phyloP scores from a whole-genome alignment of 176 grass and related monocot species.

The Musa itinerans region DNA sequence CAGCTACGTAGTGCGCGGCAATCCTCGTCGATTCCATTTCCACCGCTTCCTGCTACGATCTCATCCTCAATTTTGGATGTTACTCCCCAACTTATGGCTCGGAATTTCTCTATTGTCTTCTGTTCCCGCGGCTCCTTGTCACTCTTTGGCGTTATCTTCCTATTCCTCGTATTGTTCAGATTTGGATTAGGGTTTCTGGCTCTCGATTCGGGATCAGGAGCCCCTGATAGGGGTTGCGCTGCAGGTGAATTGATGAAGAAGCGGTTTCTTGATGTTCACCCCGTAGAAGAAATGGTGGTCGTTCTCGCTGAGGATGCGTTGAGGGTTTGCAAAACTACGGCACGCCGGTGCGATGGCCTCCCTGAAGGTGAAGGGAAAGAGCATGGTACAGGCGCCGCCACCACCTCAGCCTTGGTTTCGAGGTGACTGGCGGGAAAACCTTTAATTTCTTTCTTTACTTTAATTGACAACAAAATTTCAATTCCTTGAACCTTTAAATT shows the following conservation, averaged over 20 bases:
- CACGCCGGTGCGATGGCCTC: conserved; percentile 17
- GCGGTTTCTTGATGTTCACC: conserved; percentile 52
- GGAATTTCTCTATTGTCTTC: no score
- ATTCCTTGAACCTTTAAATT: no score
- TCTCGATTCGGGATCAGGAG: conserved; percentile 10
- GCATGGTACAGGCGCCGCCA: conserved; percentile 7
- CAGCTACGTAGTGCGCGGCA: no score
- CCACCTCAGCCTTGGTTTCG: conserved; percentile 24
- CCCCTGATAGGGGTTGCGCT: conserved; percentile 14
- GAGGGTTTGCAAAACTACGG: neutral
- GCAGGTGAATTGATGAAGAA: conserved; percentile 13
- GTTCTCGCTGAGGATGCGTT: conserved; percentile 24
- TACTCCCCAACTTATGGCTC: no score
- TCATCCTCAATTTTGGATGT: no score
- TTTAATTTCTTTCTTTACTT: neutral
- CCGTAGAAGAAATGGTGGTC: conserved; percentile 68
- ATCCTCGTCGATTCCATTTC: no score
- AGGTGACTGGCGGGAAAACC: conserved; percentile 10
- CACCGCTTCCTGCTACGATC: no score
- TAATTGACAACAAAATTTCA: no score
- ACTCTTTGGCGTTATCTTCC: no score
- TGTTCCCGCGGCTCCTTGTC: no score
- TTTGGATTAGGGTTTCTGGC: neutral
- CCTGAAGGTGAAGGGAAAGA: conserved; percentile 25
- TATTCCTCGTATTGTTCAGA: no score